Base-by-base conservation (phyloP, 768 basidiomycete species). In the Boletus tylopilopsis region DNA sequence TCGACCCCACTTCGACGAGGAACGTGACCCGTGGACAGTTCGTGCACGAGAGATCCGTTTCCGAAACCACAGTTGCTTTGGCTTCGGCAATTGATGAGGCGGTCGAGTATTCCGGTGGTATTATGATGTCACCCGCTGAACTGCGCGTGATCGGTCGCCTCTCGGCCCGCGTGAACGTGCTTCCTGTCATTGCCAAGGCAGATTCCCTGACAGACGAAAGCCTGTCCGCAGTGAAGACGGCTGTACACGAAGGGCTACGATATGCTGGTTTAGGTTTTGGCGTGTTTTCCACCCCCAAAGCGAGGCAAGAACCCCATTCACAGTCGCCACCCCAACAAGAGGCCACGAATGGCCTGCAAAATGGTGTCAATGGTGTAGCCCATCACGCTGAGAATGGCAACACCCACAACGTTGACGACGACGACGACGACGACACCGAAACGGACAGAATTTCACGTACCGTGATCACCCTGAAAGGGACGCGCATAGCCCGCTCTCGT, bases 191-290 rank as follows among this genome's bases (percentile, higher is more conserved):
- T 55, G 85, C 86, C 13, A 85, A 74, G 51, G 76, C 90, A 4
- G 91, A 94, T 67, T 89, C 88, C 33, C 74, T 94, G 52, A 93
- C 91, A 32, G 86, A 93, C 62, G 84, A 82, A 53, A 85, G 79
- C 56, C 73, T 94, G 48, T 68, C 68, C 38, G 78, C 80, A 39
- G 76, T 91, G 42, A 92, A 91, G 73, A 69, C 75, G 45, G 85
- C 85, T 23, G 79, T 93, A n/a, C 80, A 80, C 39, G 76, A 69
- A 43, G 88, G 84, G 49, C 71, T 93, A 33, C 71, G 71, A 44
- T 77, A 79, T 45, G 84, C 85, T 18, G 79, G 79, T 13, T 76
- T 92, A 34, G 84, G 81, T 61, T 86, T 90, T 62, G 89, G 90
- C 41, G 81, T 92, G 18, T 90, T 92, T 64, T 79, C 77, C 15